A percentile compares a stretch with the other conserved stretches of the same genome.
phyloP scores from a whole-genome alignment of 768 basidiomycete genomes.

The Pulveroboletus ravenelii region DNA sequence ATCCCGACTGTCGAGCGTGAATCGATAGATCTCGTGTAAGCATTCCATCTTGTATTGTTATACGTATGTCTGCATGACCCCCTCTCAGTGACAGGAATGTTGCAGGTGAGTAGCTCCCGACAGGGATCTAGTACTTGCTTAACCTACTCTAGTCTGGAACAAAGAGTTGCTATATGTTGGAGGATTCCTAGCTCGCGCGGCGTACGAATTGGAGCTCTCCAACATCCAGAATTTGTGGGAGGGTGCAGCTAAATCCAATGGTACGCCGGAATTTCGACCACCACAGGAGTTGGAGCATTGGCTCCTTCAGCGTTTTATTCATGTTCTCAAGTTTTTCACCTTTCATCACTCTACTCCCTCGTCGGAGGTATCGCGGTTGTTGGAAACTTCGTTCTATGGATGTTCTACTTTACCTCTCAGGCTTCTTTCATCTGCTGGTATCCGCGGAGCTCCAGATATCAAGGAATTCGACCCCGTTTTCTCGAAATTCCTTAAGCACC shows the following conservation, averaged over 20 bases:
- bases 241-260: conserved; percentile 31
- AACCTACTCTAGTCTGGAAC: conserved; percentile 67
- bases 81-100: conserved; percentile 7
- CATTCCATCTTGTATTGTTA: not conserved
- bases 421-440: conserved; percentile 8
- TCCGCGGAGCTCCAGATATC: conserved; percentile 10
- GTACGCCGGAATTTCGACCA: conserved; percentile 24
- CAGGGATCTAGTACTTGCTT: not conserved
- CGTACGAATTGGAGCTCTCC: conserved; percentile 12
- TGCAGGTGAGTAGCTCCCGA: not conserved
- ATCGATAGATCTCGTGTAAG: conserved; percentile 13
- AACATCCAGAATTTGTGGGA: conserved; percentile 47
- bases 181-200: conserved; percentile 8
- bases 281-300: conserved; percentile 43
- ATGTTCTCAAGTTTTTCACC: conserved; percentile 85
- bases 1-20: conserved; percentile 18
- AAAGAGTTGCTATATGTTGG: conserved; percentile 45
- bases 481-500: conserved; percentile 66
- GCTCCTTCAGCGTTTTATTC: conserved; percentile 61
- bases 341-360: conserved; percentile 88
- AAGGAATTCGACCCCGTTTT: conserved; percentile 69
- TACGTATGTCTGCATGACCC: not conserved
- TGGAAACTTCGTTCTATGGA: conserved; percentile 62
- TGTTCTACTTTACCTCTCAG: conserved; percentile 7
- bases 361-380: conserved; percentile 60